phyloP scores from a whole-genome alignment of 2,329 filamentous ascomycete genomes.

The Colletotrichum chlorophyti region DNA sequence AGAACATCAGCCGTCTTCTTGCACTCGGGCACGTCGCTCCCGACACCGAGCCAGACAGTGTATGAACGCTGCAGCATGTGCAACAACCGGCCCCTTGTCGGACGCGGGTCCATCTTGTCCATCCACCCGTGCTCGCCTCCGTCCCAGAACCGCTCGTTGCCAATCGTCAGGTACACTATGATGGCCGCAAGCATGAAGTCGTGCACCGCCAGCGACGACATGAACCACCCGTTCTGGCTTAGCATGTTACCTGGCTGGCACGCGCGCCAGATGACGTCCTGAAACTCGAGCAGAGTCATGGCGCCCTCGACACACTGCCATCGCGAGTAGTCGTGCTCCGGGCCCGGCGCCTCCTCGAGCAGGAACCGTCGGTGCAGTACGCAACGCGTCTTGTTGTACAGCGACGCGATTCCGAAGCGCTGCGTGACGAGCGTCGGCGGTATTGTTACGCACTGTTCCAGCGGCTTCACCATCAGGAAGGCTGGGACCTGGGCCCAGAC shows the following conservation, averaged over 20 bases:
- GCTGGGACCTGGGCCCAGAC: slow-evolving; percentile 52
- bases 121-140: slow-evolving; percentile 43
- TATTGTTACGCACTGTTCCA: slow-evolving; percentile 58
- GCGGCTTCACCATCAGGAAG: slow-evolving; percentile 55
- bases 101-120: slow-evolving; percentile 37
- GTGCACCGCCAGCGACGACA: slow-evolving; percentile 63
- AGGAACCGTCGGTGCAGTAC: slow-evolving; percentile 63
- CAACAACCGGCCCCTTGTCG: slow-evolving; percentile 47
- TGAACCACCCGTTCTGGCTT: slow-evolving; percentile 60
- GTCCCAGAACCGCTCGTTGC: slow-evolving; percentile 49
- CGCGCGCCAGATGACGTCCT: slow-evolving; percentile 54
- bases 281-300: slow-evolving; percentile 53
- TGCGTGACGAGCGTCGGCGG: slow-evolving; percentile 55
- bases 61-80: slow-evolving; percentile 49
- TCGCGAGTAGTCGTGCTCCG: slow-evolving; percentile 60
- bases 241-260: slow-evolving; percentile 61
- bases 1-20: slow-evolving; percentile 54
- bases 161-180: slow-evolving; percentile 61
- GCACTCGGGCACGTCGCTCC: slow-evolving; percentile 45
- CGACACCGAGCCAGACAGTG: slow-evolving; percentile 50
- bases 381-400: slow-evolving; percentile 63
- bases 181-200: slow-evolving; percentile 69
- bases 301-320: slow-evolving; percentile 57
- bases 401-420: slow-evolving; percentile 56
- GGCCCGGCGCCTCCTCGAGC: slow-evolving; percentile 46